These are phyloP conservation scores for Backusella psychrophila DNA, from an alignment of 192 early-diverging fungal species.

Conservation along the genomic window DNA sequence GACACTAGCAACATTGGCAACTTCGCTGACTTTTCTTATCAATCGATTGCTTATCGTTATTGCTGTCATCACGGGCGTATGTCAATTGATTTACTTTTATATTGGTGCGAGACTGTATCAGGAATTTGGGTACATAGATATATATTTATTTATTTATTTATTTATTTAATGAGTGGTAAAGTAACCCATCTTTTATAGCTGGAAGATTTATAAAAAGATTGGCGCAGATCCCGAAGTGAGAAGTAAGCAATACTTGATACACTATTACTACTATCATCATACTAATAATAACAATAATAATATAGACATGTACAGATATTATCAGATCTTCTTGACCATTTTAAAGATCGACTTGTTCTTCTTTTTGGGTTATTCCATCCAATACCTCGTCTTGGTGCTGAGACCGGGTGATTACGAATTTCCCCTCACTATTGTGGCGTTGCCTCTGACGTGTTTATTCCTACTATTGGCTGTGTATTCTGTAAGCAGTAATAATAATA, in stretches of 20 bases:
- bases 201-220: slow-evolving; percentile 64
- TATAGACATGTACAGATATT: slow-evolving; percentile 56
- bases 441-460: slow-evolving; percentile 57
- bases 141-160: neutral
- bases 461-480: slow-evolving; percentile 67
- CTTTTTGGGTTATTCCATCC: slow-evolving; percentile 70
- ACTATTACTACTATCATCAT: neutral
- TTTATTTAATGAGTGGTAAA: neutral
- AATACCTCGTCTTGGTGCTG: slow-evolving; percentile 60
- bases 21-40: slow-evolving; percentile 14
- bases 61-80: slow-evolving; percentile 55
- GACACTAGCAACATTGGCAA: neutral
- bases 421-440: slow-evolving; percentile 52
- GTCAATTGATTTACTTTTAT: slow-evolving; percentile 43
- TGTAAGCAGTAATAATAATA: slow-evolving; percentile 22
- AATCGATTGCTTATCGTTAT: slow-evolving; percentile 47
- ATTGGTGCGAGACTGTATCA: slow-evolving; percentile 54
- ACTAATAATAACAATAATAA: neutral
- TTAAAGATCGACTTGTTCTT: slow-evolving; percentile 85
- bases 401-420: slow-evolving; percentile 44
- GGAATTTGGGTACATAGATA: slow-evolving; percentile 53
- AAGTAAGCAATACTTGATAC: slow-evolving; percentile 35
- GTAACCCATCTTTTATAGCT: slow-evolving; percentile 29
- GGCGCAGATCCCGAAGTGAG: slow-evolving; percentile 59
- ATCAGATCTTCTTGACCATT: slow-evolving; percentile 78